A percentile compares a stretch with the other conserved stretches of the same genome.
Conservation (phyloP, 768 basidiomycete genomes). For the Rhizopogon salebrosus region DNA sequence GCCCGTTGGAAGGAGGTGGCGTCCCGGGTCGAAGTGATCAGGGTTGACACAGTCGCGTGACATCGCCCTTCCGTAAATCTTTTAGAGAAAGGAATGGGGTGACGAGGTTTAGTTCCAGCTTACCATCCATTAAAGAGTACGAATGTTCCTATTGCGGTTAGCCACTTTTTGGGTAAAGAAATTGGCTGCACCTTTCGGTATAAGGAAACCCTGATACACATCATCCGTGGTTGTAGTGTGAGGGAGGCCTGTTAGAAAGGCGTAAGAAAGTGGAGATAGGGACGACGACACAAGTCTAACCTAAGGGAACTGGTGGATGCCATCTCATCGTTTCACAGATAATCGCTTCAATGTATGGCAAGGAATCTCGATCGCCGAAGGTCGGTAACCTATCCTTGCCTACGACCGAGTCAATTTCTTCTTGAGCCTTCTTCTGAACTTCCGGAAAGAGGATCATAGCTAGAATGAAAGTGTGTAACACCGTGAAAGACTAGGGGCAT, state of each 20-base stretch:
- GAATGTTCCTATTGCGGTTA: too few species aligned
- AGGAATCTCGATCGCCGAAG: too few species aligned
- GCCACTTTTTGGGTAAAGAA: background rate
- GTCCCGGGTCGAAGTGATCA: background rate
- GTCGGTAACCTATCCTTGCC: background rate
- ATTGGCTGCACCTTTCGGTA: background rate
- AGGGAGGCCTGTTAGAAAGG: background rate
- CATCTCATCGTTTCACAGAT: too few species aligned
- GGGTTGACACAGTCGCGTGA: too few species aligned
- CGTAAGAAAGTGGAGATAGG: background rate
- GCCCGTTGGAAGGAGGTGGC: background rate
- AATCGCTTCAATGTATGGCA: too few species aligned
- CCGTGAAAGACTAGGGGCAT: conserved; percentile 1
- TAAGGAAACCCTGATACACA: too few species aligned
- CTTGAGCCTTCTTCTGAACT: conserved; percentile 3
- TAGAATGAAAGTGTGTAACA: background rate
- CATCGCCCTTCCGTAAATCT: background rate
- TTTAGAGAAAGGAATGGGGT: background rate
- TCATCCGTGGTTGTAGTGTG: too few species aligned
- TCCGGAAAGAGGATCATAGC: conserved; percentile 5
- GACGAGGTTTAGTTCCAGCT: background rate
- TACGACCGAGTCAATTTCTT: conserved; percentile 1
- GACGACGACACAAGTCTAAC: background rate
- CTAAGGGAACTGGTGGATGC: background rate
- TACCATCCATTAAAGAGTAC: background rate